phyloP scores from a whole-genome alignment of 306 rosid species.

The Crataegus laevigata region DNA sequence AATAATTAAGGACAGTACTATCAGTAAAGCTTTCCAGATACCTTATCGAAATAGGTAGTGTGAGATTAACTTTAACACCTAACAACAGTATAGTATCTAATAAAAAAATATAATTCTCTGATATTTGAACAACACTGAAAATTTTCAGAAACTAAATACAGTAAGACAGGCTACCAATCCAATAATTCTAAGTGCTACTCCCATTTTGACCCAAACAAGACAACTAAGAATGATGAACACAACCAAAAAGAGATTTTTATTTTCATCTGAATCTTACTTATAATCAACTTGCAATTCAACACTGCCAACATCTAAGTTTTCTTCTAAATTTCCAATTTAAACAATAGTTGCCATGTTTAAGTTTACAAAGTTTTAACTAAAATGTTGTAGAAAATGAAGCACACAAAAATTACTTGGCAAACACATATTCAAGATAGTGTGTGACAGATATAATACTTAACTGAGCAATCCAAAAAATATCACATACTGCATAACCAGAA shows the following conservation, averaged over 20 bases:
- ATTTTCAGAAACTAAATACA: background rate
- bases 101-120: background rate
- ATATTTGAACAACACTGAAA: background rate
- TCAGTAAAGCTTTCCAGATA: background rate
- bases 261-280: too few relatives aligned
- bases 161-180: background rate
- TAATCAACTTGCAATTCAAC: background rate
- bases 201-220: background rate
- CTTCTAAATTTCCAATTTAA: background rate
- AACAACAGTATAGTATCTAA: too few relatives aligned
- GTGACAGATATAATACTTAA: background rate
- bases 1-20: constrained; percentile 7
- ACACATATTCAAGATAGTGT: background rate
- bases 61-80: background rate
- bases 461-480: background rate
- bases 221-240: background rate
- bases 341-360: background rate
- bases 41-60: background rate
- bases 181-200: background rate
- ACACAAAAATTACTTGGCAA: background rate
- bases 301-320: background rate
- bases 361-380: background rate
- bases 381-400: background rate
- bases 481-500: background rate
- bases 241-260: background rate